Base-by-base conservation (phyloP, 2,329 filamentous ascomycete genomes). In the Neofusicoccum kwambonambiense region DNA sequence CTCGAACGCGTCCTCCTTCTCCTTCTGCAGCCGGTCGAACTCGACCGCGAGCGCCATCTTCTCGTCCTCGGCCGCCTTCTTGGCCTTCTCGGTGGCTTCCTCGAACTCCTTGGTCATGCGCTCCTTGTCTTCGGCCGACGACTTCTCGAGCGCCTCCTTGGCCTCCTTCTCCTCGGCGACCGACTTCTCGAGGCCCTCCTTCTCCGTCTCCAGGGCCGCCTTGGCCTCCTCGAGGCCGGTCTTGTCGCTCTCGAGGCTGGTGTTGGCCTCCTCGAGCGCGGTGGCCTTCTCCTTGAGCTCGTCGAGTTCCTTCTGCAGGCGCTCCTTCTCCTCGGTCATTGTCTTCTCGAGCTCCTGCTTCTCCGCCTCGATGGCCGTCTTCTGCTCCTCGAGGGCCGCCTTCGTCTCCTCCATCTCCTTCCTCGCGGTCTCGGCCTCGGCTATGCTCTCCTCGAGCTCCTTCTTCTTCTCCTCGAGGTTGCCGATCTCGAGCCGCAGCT, bases 381-480 rank as follows among this genome's bases (percentile, higher is more conserved):
- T 77, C 22, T 74, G 70, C 52, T 72, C 71, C 63, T 75, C 73
- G 22, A 76, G 69, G 52, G 70, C 69, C 22, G 70, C 62, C 54
- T 70, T 73, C 11, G 70, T 70, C 39, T 74, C 72, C 62, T 76
- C 70, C n/a, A 72, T 71, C 54, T 78, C 74, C 42, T 70, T 70
- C 66, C 80, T 81, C 58, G 76, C 75, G 58, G 79, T 81, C 52
- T 81, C 79, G 27, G 79, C 78, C 51, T 77, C 75, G 7, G 73
- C 74, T 27, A 84, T 70, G 66, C 74, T 79, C 60, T 84, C 80
- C 67, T 82, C 79, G 31, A 84, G 73, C 66, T 85, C 82, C 62
- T 80, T 82, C 51, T 82, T 77, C 71, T 83, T 83, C 68, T 84
- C 82, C 68, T 85, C 81, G 39, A 84, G 74, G 54, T 79, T 79